A percentile compares a stretch with the other conserved stretches of the same genome.
Conservation (phyloP, 257 asterid species). For the Osmanthus fragrans region DNA sequence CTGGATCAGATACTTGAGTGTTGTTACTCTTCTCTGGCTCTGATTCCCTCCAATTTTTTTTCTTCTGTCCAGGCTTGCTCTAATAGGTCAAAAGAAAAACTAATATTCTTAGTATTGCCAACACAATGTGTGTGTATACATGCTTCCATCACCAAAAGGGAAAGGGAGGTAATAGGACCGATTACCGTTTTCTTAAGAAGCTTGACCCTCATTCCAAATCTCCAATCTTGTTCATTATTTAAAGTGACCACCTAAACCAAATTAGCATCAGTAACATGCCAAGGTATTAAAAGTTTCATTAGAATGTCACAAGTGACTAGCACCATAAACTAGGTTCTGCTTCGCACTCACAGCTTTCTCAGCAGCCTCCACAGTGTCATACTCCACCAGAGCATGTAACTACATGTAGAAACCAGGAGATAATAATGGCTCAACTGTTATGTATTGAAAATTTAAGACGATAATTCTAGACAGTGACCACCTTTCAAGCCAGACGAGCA, state of each 20-base stretch:
- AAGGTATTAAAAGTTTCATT: background rate
- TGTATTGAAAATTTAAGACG: conserved; percentile 9
- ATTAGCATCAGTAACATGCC: conserved; percentile 25
- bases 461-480: background rate
- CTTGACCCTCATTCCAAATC: conserved; percentile 93
- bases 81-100: conserved; percentile 27
- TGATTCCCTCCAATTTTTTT: conserved; percentile 61
- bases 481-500: background rate
- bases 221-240: conserved; percentile 96
- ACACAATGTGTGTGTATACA: background rate
- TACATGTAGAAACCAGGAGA: conserved; percentile 29
- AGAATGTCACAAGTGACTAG: background rate
- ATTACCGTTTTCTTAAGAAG: conserved; percentile 75
- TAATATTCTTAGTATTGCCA: background rate
- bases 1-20: conserved; percentile 46
- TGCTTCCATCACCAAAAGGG: background rate
- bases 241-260: conserved; percentile 62
- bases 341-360: conserved; percentile 84
- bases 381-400: conserved; percentile 96
- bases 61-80: conserved; percentile 70
- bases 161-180: conserved; percentile 13
- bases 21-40: conserved; percentile 58
- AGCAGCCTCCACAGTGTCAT: conserved; percentile 78
- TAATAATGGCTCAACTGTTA: conserved; percentile 8
- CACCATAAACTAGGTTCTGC: conserved; percentile 20